Evolutionary conservation across 2,329 filamentous ascomycete species (phyloP).

Genomic region (Stagonosporopsis cucurbitacearum): DNA sequence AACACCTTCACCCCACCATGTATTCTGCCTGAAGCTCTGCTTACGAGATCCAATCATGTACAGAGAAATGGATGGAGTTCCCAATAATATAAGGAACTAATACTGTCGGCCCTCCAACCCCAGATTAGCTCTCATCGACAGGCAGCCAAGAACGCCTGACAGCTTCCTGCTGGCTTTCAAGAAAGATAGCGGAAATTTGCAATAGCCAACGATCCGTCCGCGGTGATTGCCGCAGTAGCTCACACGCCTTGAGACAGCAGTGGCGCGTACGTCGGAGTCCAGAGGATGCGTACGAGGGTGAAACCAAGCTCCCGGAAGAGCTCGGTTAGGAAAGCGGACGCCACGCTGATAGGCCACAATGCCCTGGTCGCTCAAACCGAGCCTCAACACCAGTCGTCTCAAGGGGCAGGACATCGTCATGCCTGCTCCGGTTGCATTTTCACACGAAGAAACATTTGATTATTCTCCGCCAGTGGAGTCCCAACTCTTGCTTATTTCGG

Average conservation of each 20-base stretch:
- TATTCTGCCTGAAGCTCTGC: neutral
- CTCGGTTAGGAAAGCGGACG: conserved; percentile 9
- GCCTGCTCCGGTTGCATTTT: conserved; percentile 24
- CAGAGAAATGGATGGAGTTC: neutral
- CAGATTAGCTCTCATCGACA: neutral
- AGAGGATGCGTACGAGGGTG: conserved; percentile 17
- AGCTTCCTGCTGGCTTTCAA: neutral
- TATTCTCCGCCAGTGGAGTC: conserved; percentile 31
- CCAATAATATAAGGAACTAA: neutral
- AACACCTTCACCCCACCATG: neutral
- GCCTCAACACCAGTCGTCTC: conserved; percentile 50
- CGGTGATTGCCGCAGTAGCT: conserved; percentile 14
- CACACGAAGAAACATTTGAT: conserved; percentile 31
- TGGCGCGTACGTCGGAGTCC: conserved; percentile 18
- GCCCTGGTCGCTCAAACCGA: conserved; percentile 19
- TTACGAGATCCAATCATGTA: neutral
- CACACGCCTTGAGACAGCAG: conserved; percentile 15
- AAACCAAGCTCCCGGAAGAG: conserved; percentile 25
- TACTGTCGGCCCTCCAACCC: neutral
- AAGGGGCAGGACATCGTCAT: conserved; percentile 42
- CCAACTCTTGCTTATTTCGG: conserved; percentile 31
- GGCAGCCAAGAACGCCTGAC: conserved; percentile 11
- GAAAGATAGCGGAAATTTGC: conserved; percentile 14
- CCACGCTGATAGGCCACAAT: conserved; percentile 23
- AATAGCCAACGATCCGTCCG: neutral